Evolutionary conservation across 2,329 filamentous ascomycete species (phyloP), one percentile per base, ranked within the genome.

Genomic region (Xylariaceae sp.): DNA sequence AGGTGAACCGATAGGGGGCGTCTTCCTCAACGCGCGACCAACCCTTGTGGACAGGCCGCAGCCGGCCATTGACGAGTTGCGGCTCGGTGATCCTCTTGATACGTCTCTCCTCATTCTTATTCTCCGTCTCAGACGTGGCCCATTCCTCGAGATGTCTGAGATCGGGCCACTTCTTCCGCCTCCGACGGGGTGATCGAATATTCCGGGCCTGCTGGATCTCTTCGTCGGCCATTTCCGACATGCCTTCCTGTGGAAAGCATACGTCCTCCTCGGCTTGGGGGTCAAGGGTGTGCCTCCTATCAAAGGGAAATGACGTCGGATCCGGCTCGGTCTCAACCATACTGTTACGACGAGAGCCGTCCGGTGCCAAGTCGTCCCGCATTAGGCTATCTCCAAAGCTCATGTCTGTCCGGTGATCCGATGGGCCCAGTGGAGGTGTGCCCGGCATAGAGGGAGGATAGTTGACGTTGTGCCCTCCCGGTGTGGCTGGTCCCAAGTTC

Each of bases 81-180:
- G 92, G 92, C 55, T 98, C 92, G 5, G 83, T 93, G 44, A 96
- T 90, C 57, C 83, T 92, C 64, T 94, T 94, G 29, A 83, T 82
- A 3, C 88, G 78, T 25, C 86, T 76, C 35, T 84, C 85, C 37
- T 92, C 86, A 33, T 76, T 90, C 33, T 85, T 75, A 37, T 81
- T 80, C 54, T 94, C 88, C 58, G 94, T 94, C 58, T 98, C 92
- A 45, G 90, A 79, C 4, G 75, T 75, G 41, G 82, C 87, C 89
- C 89, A 98, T 43, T 94, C 85, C 38, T 95, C 86, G 9, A 98
- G 64, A 5, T 85, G 76, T 1, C 75, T 67, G 12, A 96, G 64
- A 55, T 96, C 88, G 1, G 92, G 92, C 88, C 89, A 96, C 45
- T 82, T 80, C 22, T 77, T 67, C 26, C 78, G 72, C 35, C 83